Evolutionary conservation across 2,329 filamentous ascomycete species (phyloP).

Genomic region (Tolypocladium tropicale): DNA sequence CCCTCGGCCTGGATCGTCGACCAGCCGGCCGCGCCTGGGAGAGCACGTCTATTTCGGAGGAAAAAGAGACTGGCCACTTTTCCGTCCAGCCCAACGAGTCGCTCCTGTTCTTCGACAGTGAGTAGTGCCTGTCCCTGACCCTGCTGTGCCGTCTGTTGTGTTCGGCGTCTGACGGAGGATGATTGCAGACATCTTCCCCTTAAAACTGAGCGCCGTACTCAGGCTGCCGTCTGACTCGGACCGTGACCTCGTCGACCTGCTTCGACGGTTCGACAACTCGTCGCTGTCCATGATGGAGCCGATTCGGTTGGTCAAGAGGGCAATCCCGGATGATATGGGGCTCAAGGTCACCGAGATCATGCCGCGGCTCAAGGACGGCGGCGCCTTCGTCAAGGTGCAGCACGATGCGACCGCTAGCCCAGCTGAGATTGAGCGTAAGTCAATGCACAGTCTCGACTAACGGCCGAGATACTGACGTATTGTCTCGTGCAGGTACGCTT

Average conservation of each 20-base stretch:
- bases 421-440: constrained; percentile 31
- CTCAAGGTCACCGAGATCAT: constrained; percentile 73
- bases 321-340: constrained; percentile 50
- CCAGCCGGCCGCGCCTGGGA: background rate
- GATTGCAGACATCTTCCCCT: constrained; percentile 67
- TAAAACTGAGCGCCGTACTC: constrained; percentile 49
- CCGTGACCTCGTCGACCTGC: constrained; percentile 36
- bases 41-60: constrained; percentile 24
- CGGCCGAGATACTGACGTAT: background rate
- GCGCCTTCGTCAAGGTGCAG: constrained; percentile 82
- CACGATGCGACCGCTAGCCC: constrained; percentile 30
- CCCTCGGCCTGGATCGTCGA: background rate
- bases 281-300: constrained; percentile 41
- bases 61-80: constrained; percentile 72
- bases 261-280: constrained; percentile 40
- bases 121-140: too few species aligned
- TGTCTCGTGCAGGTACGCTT: constrained; percentile 34
- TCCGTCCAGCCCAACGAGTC: constrained; percentile 64
- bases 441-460: background rate
- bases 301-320: constrained; percentile 44
- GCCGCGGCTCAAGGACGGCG: constrained; percentile 81
- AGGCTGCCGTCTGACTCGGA: constrained; percentile 38
- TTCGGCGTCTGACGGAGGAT: background rate
- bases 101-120: constrained; percentile 85
- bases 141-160: background rate